These are phyloP conservation scores for Gliomastix tumulicola DNA, from an alignment of 2,329 filamentous ascomycete genomes.

Conservation along the genomic window DNA sequence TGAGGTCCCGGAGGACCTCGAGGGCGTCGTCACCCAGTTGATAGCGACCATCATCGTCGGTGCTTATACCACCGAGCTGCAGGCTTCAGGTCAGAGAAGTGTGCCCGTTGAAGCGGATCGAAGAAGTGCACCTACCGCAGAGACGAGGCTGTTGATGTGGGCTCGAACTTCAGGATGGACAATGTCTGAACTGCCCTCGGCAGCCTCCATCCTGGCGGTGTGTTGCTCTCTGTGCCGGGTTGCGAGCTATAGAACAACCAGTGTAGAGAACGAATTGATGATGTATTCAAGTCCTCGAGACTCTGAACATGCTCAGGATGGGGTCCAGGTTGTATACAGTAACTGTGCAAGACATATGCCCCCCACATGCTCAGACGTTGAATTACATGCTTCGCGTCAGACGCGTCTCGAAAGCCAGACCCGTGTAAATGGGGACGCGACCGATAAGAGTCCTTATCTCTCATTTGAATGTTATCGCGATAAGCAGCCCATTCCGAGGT, in stretches of 20 bases:
- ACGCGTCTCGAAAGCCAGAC: conserved; percentile 2
- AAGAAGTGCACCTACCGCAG: conserved; percentile 59
- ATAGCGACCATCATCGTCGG: conserved; percentile 75
- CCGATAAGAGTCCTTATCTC: no score
- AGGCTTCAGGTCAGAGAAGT: background rate
- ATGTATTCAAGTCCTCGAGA: no score
- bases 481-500: conserved; percentile 1
- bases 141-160: conserved; percentile 88
- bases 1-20: conserved; percentile 85
- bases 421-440: conserved; percentile 6
- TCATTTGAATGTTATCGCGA: no score
- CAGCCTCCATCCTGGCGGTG: conserved; percentile 44
- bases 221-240: no score
- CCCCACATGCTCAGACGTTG: no score
- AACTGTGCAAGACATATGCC: no score
- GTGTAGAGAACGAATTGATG: no score
- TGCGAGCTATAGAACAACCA: no score
- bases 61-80: conserved; percentile 77
- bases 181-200: conserved; percentile 46
- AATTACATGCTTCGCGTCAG: no score
- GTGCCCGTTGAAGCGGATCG: background rate
- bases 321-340: no score
- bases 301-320: no score
- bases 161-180: conserved; percentile 91
- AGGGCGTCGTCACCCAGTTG: conserved; percentile 88